These are phyloP conservation scores for Prunus mongolica DNA, from an alignment of 306 rosid genomes.

Conservation along the genomic window DNA sequence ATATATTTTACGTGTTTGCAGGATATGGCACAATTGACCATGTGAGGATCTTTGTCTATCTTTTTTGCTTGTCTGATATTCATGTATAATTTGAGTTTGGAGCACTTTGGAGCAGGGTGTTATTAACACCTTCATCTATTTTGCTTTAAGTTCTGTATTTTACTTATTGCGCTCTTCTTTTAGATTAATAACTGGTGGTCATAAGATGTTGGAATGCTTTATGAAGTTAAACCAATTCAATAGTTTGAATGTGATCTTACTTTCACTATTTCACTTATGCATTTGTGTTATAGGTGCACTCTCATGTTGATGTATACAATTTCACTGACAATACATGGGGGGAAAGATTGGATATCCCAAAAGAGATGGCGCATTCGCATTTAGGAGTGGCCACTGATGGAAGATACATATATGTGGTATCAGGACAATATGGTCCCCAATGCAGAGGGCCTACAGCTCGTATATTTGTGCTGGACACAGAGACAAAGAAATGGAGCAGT, in stretches of 20 bases:
- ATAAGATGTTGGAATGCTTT: background rate
- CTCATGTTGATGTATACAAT: conserved; percentile 74
- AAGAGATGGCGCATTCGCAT: conserved; percentile 90
- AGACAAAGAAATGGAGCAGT: conserved; percentile 58
- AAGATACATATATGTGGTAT: conserved; percentile 70
- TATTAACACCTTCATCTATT: background rate
- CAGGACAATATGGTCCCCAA: conserved; percentile 86
- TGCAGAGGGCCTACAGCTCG: conserved; percentile 70
- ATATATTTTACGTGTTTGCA: conserved; percentile 65
- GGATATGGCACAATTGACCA: conserved; percentile 68
- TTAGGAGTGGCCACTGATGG: conserved; percentile 84
- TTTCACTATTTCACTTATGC: background rate
- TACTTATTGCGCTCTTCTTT: background rate
- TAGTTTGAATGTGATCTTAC: background rate
- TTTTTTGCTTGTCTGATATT: background rate
- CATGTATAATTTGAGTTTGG: background rate
- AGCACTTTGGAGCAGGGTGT: too few relatives aligned
- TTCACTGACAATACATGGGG: conserved; percentile 58
- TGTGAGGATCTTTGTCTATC: conserved; percentile 40
- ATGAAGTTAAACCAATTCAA: background rate
- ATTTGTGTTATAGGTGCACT: conserved; percentile 61
- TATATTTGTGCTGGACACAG: conserved; percentile 62
- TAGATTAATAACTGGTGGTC: background rate
- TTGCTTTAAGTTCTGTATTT: too few relatives aligned
- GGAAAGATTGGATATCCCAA: conserved; percentile 59